Evolutionary conservation across 768 basidiomycete genomes (phyloP).

Genomic region (Coprinellus aureogranulatus): DNA sequence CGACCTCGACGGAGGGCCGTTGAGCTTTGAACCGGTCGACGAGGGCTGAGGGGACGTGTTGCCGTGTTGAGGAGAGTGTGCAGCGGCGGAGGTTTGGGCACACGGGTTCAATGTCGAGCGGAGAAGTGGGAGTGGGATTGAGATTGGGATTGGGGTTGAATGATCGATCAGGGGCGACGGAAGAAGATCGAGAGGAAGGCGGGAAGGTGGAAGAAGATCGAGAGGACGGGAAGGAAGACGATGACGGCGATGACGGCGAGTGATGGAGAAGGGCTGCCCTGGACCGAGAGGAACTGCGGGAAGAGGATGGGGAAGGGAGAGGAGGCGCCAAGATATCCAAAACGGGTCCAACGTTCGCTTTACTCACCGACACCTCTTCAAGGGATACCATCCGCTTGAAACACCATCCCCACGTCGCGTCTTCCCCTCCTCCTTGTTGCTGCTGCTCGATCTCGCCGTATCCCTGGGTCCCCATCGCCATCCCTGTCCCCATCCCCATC

Average conservation of each 20-base stretch:
- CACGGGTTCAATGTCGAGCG: background rate
- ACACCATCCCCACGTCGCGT: conserved; percentile 27
- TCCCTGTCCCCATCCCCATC: conserved; percentile 3
- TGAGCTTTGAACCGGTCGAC: conserved; percentile 2
- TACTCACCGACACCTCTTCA: conserved; percentile 19
- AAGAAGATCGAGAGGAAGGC: too few species aligned
- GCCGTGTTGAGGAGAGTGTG: background rate
- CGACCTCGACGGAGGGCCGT: conserved; percentile 2
- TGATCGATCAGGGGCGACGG: too few species aligned
- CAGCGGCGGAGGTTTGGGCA: background rate
- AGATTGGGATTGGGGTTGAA: too few species aligned
- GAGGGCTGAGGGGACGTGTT: background rate
- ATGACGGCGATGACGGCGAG: too few species aligned
- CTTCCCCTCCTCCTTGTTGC: background rate
- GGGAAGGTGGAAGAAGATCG: too few species aligned
- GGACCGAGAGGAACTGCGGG: background rate
- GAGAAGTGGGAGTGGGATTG: too few species aligned
- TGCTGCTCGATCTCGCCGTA: background rate
- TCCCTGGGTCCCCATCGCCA: conserved; percentile 3
- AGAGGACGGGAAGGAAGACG: too few species aligned
- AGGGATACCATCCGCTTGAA: conserved; percentile 27
- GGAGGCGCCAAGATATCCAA: conserved; percentile 14
- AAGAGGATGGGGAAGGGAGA: background rate
- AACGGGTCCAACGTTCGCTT: conserved; percentile 19
- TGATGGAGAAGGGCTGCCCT: too few species aligned